A percentile compares a stretch with the other conserved stretches of the same genome.
These are phyloP conservation scores for Schwanniomyces etchellsii DNA, from an alignment of 1,139 yeast genomes.

Conservation along the genomic window DNA sequence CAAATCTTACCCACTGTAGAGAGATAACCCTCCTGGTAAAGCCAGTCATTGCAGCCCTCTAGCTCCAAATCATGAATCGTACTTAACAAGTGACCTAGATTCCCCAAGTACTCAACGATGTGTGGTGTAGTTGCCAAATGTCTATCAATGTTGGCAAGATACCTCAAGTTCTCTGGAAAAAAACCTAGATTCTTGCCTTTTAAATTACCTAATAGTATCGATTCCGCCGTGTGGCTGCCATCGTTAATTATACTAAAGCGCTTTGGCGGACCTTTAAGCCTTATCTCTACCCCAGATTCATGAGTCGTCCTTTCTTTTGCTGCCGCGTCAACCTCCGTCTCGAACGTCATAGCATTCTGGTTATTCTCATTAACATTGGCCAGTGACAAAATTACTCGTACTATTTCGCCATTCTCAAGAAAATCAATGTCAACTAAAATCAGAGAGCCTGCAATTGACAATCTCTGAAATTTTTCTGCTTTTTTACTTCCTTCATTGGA, in stretches of 20 bases:
- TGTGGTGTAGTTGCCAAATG: conserved; percentile 27
- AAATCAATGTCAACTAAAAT: conserved; percentile 41
- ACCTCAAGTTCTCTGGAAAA: conserved; percentile 33
- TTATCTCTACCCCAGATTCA: background rate
- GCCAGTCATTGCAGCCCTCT: conserved; percentile 13
- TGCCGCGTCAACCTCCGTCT: conserved; percentile 2
- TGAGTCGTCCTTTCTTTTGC: conserved; percentile 1
- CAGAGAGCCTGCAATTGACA: conserved; percentile 40
- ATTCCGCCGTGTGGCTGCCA: conserved; percentile 18
- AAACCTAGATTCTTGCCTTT: conserved; percentile 16
- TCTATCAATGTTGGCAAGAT: conserved; percentile 32
- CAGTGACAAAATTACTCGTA: conserved; percentile 31
- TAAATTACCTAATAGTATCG: conserved; percentile 24
- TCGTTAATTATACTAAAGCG: conserved; percentile 3
- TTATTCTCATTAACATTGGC: conserved; percentile 18
- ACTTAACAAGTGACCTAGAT: conserved; percentile 23
- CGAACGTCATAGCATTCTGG: conserved; percentile 1
- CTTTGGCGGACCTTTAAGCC: conserved; percentile 5
- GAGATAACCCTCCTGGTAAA: conserved; percentile 16
- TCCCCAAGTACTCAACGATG: conserved; percentile 27
- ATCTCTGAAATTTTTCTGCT: conserved; percentile 14
- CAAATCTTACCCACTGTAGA: conserved; percentile 24
- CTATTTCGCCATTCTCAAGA: conserved; percentile 17
- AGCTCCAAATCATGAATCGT: conserved; percentile 18
- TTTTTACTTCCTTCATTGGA: conserved; percentile 9